These are phyloP conservation scores for Apiospora sp. DNA, from an alignment of 2,329 filamentous ascomycete genomes.

Conservation along the genomic window DNA sequence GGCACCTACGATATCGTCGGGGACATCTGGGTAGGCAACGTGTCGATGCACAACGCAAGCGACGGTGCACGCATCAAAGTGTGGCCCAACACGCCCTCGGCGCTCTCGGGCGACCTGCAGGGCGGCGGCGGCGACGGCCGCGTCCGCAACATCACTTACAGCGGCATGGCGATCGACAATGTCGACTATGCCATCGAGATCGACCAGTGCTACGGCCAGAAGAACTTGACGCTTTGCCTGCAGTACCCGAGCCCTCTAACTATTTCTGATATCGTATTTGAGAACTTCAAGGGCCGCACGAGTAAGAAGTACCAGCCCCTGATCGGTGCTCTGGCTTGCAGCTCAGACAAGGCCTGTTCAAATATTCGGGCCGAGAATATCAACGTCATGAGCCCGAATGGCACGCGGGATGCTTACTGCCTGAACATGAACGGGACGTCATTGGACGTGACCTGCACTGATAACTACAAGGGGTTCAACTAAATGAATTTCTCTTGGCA, in stretches of 20 bases:
- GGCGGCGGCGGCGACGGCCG: slow-evolving; percentile 68
- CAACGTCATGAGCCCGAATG: neutral
- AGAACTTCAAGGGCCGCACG: slow-evolving; percentile 63
- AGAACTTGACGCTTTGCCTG: slow-evolving; percentile 46
- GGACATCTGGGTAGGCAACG: slow-evolving; percentile 71
- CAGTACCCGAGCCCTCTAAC: slow-evolving; percentile 52
- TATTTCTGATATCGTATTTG: slow-evolving; percentile 64
- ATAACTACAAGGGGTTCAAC: neutral
- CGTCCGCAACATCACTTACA: slow-evolving; percentile 73
- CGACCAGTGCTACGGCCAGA: slow-evolving; percentile 68
- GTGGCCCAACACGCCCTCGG: slow-evolving; percentile 67
- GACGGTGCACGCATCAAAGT: slow-evolving; percentile 78
- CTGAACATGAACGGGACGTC: neutral
- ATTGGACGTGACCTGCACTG: neutral
- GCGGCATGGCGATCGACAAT: slow-evolving; percentile 65
- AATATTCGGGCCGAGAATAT: neutral
- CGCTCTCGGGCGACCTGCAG: slow-evolving; percentile 66
- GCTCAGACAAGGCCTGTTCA: neutral
- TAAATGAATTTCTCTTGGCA: neutral
- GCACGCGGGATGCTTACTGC: slow-evolving; percentile 2
- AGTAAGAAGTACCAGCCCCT: slow-evolving; percentile 51
- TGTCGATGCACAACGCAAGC: slow-evolving; percentile 64
- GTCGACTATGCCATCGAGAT: slow-evolving; percentile 72
- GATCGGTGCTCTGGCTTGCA: slow-evolving; percentile 55
- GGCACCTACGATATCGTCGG: slow-evolving; percentile 72